phyloP scores from a whole-genome alignment of 192 early-diverging fungal genomes.

The Cladochytrium replicatum region DNA sequence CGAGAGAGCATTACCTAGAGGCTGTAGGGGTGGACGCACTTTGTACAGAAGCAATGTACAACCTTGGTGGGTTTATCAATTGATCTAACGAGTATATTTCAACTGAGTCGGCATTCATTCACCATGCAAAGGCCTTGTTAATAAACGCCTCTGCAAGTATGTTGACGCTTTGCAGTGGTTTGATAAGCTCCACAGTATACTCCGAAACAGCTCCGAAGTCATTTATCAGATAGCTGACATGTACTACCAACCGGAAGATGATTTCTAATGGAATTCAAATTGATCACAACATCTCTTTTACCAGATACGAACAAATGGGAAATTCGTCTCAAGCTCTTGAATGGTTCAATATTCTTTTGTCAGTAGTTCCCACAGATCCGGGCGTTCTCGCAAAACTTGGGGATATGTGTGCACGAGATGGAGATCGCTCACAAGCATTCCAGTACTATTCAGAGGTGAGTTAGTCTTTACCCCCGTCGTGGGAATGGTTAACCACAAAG shows the following conservation, averaged over 20 bases:
- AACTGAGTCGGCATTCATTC: neutral
- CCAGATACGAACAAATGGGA: conserved; percentile 41
- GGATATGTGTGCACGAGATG: conserved; percentile 35
- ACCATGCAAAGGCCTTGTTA: conserved; percentile 23
- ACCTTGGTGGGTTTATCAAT: conserved; percentile 24
- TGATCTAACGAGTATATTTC: neutral
- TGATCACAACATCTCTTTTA: neutral
- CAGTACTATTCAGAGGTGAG: conserved; percentile 49
- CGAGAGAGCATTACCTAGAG: conserved; percentile 41
- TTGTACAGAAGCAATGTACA: conserved; percentile 53
- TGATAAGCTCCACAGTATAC: conserved; percentile 46
- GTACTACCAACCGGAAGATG: conserved; percentile 9
- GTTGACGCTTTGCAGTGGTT: conserved; percentile 39
- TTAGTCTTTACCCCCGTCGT: neutral
- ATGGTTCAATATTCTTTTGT: conserved; percentile 53
- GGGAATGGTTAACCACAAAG: neutral
- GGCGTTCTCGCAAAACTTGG: conserved; percentile 41
- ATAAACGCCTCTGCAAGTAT: conserved; percentile 30
- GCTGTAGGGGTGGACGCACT: conserved; percentile 44
- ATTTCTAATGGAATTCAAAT: too few species aligned
- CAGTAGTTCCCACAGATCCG: conserved; percentile 51
- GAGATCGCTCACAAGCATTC: conserved; percentile 50
- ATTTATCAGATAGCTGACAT: conserved; percentile 53
- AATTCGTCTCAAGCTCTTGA: conserved; percentile 39
- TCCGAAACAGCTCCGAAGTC: conserved; percentile 45